Conservation (phyloP, 2,329 filamentous ascomycete genomes). For the Penicillium digitatum region DNA sequence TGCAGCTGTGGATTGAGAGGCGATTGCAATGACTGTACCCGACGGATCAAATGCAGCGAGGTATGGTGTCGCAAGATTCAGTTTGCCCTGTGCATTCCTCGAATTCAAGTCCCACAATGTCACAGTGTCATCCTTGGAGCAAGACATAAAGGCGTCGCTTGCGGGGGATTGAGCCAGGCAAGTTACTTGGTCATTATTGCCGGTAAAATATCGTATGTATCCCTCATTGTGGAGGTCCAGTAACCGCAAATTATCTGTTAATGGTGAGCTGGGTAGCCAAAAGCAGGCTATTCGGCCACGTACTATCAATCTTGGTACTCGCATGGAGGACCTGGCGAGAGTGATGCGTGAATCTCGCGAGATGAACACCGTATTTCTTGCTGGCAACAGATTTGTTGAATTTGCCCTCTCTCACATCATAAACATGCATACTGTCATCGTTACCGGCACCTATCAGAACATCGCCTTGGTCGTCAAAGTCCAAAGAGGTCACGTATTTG, state of each 20-base stretch:
- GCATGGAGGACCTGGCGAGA: slow-evolving; percentile 90
- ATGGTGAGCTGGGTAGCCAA: slow-evolving; percentile 5
- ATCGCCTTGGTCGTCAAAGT: slow-evolving; percentile 94
- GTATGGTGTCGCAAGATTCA: slow-evolving; percentile 75
- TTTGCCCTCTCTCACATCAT: slow-evolving; percentile 85
- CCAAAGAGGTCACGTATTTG: slow-evolving; percentile 77
- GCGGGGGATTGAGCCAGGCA: slow-evolving; percentile 79
- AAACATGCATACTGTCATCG: slow-evolving; percentile 93
- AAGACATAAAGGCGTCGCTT: slow-evolving; percentile 86
- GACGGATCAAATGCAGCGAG: slow-evolving; percentile 89
- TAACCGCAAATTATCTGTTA: slow-evolving; percentile 70
- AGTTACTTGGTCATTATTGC: slow-evolving; percentile 81
- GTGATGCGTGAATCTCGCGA: slow-evolving; percentile 91
- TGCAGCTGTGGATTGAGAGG: slow-evolving; percentile 71
- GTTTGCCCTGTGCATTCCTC: slow-evolving; percentile 71
- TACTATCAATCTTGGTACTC: slow-evolving; percentile 89
- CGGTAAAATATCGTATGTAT: slow-evolving; percentile 93
- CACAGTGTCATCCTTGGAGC: slow-evolving; percentile 84
- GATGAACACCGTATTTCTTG: slow-evolving; percentile 94
- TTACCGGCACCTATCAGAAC: slow-evolving; percentile 85
- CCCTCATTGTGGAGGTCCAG: slow-evolving; percentile 86
- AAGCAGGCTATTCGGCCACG: slow-evolving; percentile 14
- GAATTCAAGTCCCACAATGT: slow-evolving; percentile 85
- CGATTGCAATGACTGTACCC: slow-evolving; percentile 85
- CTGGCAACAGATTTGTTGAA: slow-evolving; percentile 84